A percentile compares a stretch with the other conserved stretches of the same genome.
These are phyloP conservation scores for Phytophthora uliginosa DNA, from an alignment of 352 stramenopile species.

Conservation along the genomic window DNA sequence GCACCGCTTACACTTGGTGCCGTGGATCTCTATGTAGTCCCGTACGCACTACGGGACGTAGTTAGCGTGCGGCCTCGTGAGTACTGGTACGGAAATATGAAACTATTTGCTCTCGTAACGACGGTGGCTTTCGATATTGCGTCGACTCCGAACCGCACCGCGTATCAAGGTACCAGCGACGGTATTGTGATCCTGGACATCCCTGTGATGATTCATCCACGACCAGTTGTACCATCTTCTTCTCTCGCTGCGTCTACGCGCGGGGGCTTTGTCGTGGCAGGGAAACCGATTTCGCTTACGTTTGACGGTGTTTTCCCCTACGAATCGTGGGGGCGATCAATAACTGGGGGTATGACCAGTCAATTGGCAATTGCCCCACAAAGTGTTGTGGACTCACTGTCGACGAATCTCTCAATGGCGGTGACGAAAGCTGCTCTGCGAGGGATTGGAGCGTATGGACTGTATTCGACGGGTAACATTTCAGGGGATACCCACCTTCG, in stretches of 20 bases:
- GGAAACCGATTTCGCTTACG: conserved; percentile 33
- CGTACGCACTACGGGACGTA: conserved; percentile 36
- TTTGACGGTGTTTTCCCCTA: conserved; percentile 16
- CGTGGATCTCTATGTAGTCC: conserved; percentile 46
- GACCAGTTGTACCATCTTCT: conserved; percentile 21
- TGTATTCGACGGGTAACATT: conserved; percentile 19
- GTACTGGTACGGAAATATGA: conserved; percentile 45
- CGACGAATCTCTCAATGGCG: conserved; percentile 2
- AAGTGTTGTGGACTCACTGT: conserved; percentile 16
- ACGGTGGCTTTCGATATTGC: conserved; percentile 54
- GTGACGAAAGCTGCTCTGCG: background rate
- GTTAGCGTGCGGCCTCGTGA: conserved; percentile 42
- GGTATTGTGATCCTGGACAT: conserved; percentile 54
- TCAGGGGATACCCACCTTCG: conserved; percentile 22
- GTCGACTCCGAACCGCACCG: conserved; percentile 31
- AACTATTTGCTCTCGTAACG: conserved; percentile 52
- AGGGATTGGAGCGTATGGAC: conserved; percentile 24
- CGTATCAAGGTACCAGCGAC: conserved; percentile 39
- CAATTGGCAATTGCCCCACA: conserved; percentile 23
- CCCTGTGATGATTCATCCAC: conserved; percentile 45
- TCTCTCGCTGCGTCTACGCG: conserved; percentile 11
- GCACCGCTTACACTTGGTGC: conserved; percentile 27
- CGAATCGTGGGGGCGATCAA: conserved; percentile 21
- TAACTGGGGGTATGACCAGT: conserved; percentile 26
- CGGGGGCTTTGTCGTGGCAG: conserved; percentile 21